These are phyloP conservation scores for Ustilago bromivora DNA, from an alignment of 1,284 basidiomycete species.

Conservation along the genomic window DNA sequence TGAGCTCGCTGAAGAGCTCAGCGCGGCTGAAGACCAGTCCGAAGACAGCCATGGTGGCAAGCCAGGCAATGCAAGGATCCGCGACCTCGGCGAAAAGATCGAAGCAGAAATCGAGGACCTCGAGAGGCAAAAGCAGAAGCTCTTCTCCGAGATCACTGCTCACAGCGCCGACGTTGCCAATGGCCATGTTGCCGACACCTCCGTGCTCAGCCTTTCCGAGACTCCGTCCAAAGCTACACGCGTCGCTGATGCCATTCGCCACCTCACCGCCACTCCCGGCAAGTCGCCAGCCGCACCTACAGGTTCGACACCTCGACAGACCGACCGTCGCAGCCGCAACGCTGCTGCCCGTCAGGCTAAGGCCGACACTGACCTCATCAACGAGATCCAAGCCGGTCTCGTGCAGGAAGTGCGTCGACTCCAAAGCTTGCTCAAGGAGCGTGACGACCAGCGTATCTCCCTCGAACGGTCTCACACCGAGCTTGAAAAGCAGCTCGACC, in stretches of 20 bases:
- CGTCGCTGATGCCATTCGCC: constrained; percentile 43
- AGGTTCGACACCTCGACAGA: constrained; percentile 48
- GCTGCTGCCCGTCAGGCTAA: constrained; percentile 57
- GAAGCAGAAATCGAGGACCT: constrained; percentile 59
- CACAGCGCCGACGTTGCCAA: constrained; percentile 34
- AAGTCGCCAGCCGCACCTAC: constrained; percentile 35
- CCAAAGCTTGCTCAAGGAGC: constrained; percentile 57
- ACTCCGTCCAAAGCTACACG: constrained; percentile 48
- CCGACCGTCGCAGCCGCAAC: constrained; percentile 58
- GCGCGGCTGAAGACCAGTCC: constrained; percentile 38
- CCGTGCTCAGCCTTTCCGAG: constrained; percentile 25
- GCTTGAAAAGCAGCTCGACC: constrained; percentile 58
- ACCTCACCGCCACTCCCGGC: constrained; percentile 45
- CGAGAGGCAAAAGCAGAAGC: constrained; percentile 47
- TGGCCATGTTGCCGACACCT: constrained; percentile 25
- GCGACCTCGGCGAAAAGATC: constrained; percentile 46
- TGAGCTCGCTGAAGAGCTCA: constrained; percentile 57
- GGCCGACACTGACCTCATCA: constrained; percentile 58
- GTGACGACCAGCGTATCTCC: constrained; percentile 54
- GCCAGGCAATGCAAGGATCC: constrained; percentile 27
- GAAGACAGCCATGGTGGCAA: constrained; percentile 28
- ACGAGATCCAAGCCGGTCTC: constrained; percentile 61
- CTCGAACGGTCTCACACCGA: constrained; percentile 52
- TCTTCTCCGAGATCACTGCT: constrained; percentile 45
- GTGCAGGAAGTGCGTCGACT: constrained; percentile 60